Conservation (phyloP, 1,284 basidiomycete species). For the Cryptococcus sp. region DNA sequence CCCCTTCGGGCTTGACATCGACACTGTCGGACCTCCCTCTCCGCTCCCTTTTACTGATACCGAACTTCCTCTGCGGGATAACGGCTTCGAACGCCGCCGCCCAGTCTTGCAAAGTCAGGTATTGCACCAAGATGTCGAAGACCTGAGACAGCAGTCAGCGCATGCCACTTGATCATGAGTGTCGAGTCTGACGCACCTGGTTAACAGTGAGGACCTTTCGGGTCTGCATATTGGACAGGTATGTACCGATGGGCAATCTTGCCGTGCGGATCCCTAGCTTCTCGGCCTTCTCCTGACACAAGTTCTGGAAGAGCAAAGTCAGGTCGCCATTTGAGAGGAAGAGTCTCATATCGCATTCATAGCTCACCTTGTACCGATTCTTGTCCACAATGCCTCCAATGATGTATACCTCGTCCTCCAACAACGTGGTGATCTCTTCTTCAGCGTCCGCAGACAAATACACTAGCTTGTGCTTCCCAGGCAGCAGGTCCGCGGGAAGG, state of each 20-base stretch:
- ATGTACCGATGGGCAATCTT: conserved; percentile 86
- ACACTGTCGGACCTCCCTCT: conserved; percentile 4
- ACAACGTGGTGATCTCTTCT: conserved; percentile 75
- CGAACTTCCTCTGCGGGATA: conserved; percentile 85
- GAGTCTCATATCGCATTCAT: neutral
- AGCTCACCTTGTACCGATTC: conserved; percentile 88
- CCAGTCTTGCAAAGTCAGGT: conserved; percentile 81
- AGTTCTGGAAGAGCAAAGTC: conserved; percentile 56
- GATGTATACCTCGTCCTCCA: conserved; percentile 82
- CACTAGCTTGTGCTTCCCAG: conserved; percentile 59
- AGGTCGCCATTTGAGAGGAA: neutral
- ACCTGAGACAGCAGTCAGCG: conserved; percentile 52
- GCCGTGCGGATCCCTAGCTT: conserved; percentile 74
- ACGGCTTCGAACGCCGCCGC: conserved; percentile 75
- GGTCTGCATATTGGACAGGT: conserved; percentile 74
- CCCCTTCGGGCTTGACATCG: neutral
- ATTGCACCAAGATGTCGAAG: conserved; percentile 86
- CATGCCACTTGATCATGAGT: neutral
- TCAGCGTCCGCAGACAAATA: conserved; percentile 95
- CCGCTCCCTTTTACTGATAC: conserved; percentile 28
- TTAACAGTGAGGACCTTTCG: conserved; percentile 97
- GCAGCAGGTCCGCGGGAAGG: conserved; percentile 20
- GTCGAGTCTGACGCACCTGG: conserved; percentile 56
- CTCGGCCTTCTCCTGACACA: conserved; percentile 84
- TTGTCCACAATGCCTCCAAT: conserved; percentile 96